Conservation (phyloP, 2,329 filamentous ascomycete genomes). For the Cytospora chrysosperma region DNA sequence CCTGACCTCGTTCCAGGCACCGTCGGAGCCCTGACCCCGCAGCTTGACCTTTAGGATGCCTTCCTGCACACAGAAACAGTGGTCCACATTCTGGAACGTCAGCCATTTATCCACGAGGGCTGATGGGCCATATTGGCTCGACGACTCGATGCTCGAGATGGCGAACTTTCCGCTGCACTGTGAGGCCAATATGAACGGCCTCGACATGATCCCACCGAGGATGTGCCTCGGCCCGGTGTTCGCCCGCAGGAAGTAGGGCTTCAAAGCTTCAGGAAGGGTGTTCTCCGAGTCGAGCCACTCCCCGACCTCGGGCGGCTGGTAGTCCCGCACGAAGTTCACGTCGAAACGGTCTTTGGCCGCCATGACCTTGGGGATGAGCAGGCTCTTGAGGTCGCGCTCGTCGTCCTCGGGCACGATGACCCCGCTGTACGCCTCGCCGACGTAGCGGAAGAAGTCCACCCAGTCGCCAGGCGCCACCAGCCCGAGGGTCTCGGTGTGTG, state of each 20-base stretch:
- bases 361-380: constrained; percentile 55
- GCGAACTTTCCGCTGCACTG: constrained; percentile 50
- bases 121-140: constrained; percentile 36
- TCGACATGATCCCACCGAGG: constrained; percentile 44
- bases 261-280: constrained; percentile 35
- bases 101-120: constrained; percentile 37
- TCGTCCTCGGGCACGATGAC: constrained; percentile 51
- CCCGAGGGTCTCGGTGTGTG: constrained; percentile 54
- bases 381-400: constrained; percentile 48
- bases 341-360: constrained; percentile 55
- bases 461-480: constrained; percentile 58
- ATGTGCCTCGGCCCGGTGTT: constrained; percentile 49
- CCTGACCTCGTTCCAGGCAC: constrained; percentile 35
- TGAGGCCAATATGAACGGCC: constrained; percentile 48
- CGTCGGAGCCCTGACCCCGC: constrained; percentile 29
- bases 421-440: constrained; percentile 52
- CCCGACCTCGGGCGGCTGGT: constrained; percentile 43
- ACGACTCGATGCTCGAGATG: constrained; percentile 52
- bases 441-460: constrained; percentile 60
- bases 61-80: constrained; percentile 51
- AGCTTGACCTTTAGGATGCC: constrained; percentile 44
- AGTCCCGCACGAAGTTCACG: constrained; percentile 51
- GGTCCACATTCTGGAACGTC: constrained; percentile 48
- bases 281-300: constrained; percentile 44
- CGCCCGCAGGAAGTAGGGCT: constrained; percentile 51